Evolutionary conservation across 805 yeast species (phyloP).

Genomic region (Candida nonsorbophila): DNA sequence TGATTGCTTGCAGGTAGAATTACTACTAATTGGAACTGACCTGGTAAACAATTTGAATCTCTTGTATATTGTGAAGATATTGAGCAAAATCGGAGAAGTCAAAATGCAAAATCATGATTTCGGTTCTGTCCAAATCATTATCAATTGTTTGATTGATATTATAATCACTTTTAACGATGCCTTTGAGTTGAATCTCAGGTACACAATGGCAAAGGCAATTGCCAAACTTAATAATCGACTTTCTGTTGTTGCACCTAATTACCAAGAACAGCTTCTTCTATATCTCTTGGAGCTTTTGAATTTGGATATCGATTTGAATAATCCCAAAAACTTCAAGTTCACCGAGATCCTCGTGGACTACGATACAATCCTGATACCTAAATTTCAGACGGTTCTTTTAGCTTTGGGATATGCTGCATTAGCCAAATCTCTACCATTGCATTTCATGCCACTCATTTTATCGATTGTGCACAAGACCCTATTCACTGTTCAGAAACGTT

Average conservation of each 20-base stretch:
- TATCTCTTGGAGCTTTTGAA: constrained; percentile 19
- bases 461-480: constrained; percentile 41
- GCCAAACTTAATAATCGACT: constrained; percentile 41
- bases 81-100: constrained; percentile 30
- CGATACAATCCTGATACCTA: constrained; percentile 32
- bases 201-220: constrained; percentile 61
- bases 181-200: constrained; percentile 53
- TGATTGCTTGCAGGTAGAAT: constrained; percentile 10
- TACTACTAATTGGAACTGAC: constrained; percentile 1
- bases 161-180: constrained; percentile 24
- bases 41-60: constrained; percentile 4
- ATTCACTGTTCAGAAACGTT: constrained; percentile 52
- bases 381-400: constrained; percentile 56
- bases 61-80: constrained; percentile 26
- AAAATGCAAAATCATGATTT: constrained; percentile 20
- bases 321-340: constrained; percentile 2
- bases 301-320: constrained; percentile 2
- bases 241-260: constrained; percentile 25
- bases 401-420: constrained; percentile 43
- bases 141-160: constrained; percentile 43
- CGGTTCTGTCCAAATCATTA: constrained; percentile 40
- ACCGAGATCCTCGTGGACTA: constrained; percentile 11
- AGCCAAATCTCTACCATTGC: constrained; percentile 18
- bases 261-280: constrained; percentile 37
- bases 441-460: constrained; percentile 17